Evolutionary conservation across 805 yeast species (phyloP).

Genomic region (Ogataea kodamae): DNA sequence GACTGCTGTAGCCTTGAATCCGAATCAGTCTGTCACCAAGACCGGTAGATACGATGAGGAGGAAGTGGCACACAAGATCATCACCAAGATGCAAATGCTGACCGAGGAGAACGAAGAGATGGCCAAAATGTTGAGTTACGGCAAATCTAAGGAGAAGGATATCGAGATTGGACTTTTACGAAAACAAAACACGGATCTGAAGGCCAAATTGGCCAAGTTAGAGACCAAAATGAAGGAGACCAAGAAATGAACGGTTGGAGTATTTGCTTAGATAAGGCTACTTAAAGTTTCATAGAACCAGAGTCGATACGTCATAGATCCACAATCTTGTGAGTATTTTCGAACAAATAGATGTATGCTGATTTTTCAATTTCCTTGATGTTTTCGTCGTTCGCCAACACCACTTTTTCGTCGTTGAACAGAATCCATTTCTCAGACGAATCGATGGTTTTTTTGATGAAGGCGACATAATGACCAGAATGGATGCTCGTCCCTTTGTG

Average conservation of each 20-base stretch:
- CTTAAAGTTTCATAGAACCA: no score
- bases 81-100: slow-evolving; percentile 56
- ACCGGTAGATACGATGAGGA: slow-evolving; percentile 69
- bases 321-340: slow-evolving; percentile 9
- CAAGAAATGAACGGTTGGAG: slow-evolving; percentile 14
- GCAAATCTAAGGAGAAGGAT: slow-evolving; percentile 69
- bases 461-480: slow-evolving; percentile 89
- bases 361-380: slow-evolving; percentile 42
- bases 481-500: slow-evolving; percentile 89
- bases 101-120: slow-evolving; percentile 68
- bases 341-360: slow-evolving; percentile 49
- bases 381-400: slow-evolving; percentile 43
- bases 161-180: slow-evolving; percentile 63
- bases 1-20: slow-evolving; percentile 52
- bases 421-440: slow-evolving; percentile 60
- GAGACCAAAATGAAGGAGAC: slow-evolving; percentile 26
- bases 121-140: slow-evolving; percentile 66
- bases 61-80: slow-evolving; percentile 69
- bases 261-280: no score
- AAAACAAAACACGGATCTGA: slow-evolving; percentile 46
- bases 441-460: slow-evolving; percentile 46
- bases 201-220: slow-evolving; percentile 31
- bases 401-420: slow-evolving; percentile 89
- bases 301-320: no score
- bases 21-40: slow-evolving; percentile 43